Percentiles rank a stretch among this genome's conserved stretches.
These are phyloP conservation scores for Candida chauliodis DNA, from an alignment of 805 yeast species.

Conservation along the genomic window DNA sequence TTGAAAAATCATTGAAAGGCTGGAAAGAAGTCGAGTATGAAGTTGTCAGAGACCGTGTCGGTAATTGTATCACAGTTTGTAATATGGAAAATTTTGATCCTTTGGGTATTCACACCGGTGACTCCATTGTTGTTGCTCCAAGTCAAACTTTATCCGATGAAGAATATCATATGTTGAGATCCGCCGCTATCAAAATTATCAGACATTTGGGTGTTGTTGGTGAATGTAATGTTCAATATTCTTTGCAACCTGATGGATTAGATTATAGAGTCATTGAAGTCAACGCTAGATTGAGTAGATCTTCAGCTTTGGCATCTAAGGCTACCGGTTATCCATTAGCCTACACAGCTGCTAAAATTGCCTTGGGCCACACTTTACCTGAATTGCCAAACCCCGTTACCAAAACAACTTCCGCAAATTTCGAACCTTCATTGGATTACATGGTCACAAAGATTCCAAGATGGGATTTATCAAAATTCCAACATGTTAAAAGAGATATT, in stretches of 20 bases:
- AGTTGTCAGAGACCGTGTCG: slow-evolving; percentile 95
- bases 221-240: slow-evolving; percentile 97
- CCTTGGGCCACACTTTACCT: slow-evolving; percentile 89
- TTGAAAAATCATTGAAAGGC: slow-evolving; percentile 95
- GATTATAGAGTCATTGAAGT: slow-evolving; percentile 97
- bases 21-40: slow-evolving; percentile 99
- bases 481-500: slow-evolving; percentile 88
- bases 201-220: slow-evolving; percentile 99
- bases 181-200: slow-evolving; percentile 95
- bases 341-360: slow-evolving; percentile 97
- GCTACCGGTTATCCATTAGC: slow-evolving; percentile 99
- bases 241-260: slow-evolving; percentile 91
- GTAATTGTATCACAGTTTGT: slow-evolving; percentile 97
- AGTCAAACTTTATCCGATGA: slow-evolving; percentile 96
- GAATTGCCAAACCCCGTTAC: slow-evolving; percentile 96
- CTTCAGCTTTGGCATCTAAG: slow-evolving; percentile 96
- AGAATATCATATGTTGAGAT: slow-evolving; percentile 95
- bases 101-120: slow-evolving; percentile 97
- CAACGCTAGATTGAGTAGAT: slow-evolving; percentile 93
- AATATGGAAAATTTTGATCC: slow-evolving; percentile 99
- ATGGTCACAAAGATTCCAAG: slow-evolving; percentile 97
- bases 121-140: slow-evolving; percentile 98
- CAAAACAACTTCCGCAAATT: slow-evolving; percentile 91
- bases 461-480: slow-evolving; percentile 96
- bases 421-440: slow-evolving; percentile 95